Evolutionary conservation across 2,329 filamentous ascomycete species (phyloP), one percentile per base, ranked within the genome.

Genomic region (Paecilomyces dactylethromorphus): DNA sequence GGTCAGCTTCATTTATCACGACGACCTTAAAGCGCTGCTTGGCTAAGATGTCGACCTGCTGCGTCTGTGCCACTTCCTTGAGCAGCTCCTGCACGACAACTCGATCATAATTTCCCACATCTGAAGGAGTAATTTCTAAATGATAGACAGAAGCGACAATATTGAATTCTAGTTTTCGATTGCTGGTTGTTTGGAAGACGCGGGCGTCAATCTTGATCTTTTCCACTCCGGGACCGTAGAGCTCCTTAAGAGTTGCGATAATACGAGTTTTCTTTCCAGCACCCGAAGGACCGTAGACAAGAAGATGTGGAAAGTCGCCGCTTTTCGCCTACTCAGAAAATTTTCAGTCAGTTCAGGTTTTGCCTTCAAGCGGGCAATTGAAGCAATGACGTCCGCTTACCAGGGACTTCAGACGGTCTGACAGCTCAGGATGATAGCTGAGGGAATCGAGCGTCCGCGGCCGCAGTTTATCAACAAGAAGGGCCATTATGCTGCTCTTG

Each of bases 181-280:
- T 97, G 71, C 88, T 89, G 22, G 87, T 92, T 1, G 94, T 97
- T 76, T 96, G 92, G 79, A 99, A 99, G 60, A 97, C 89, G 64
- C 94, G 90, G 12, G 92, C 91, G 72, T 99, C 94, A 77, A 99
- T 97, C 80, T 97, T 97, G 82, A 99, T 99, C 82, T 97, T 97
- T 72, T 99, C 95, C n/a, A 96, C 94, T 51, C 94, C 93, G 0
- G 93, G 88, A 0, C 94, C 94, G 75, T 94, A 99, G 7, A 99
- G 83, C 71, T 97, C 93, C 74, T 96, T 96, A 3, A 99, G 80
- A 0, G 93, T 97, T 15, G 94, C 92, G 18, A 97, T 91, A 65
- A 97, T 95, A 51, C 94, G 88, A 1, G 94, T 99, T 78, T 99
- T 99, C 76, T 99, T 99, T 65, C 94, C 94, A 4, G 94, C 94